Base-by-base conservation (phyloP, 1,284 basidiomycete species). In the Gymnopus androsaceus region DNA sequence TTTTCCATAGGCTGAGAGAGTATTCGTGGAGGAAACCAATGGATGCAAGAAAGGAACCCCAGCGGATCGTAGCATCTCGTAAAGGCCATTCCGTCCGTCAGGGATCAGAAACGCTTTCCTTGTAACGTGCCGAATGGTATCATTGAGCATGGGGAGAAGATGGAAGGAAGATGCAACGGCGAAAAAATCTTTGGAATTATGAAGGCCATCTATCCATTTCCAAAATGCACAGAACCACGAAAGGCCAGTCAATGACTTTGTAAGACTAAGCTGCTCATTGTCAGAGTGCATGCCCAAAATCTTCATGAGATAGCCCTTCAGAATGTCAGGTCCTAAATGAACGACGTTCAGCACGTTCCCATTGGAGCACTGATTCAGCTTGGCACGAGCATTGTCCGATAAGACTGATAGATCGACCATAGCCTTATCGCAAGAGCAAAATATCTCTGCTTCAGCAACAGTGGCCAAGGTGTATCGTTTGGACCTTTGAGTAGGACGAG, bases 111-210 rank as follows among this genome's bases (percentile, higher is more conserved):
- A 42, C 27, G 25, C 41, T n/a, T 36, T 42, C 14, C 25, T 67
- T 0, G 59, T 36, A 2, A 44, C 55, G 3, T 55, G 57, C n/a
- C 75, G 58, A n/a, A 67, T n/a, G n/a, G n/a, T 57, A 12, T 60
- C 61, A 23, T 69, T 55, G 4, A 45, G 31, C 0, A 40, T 17
- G 0, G 69, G 60, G 33, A 76, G 62, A 3, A 38, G 54, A 19
- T 61, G 51, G 1, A 75, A 61, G 3, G 64, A 45, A 11, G 76
- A 68, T 12, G 71, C 70, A 3, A 59, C 25, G 9, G 17, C 6
- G 28, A 4, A 61, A 58, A 25, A 75, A 70, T 37, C 55, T 48
- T n/a, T 62, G 59, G 55, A 75, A 74, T 8, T 74, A 55, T n/a
- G 0, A 59, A 60, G 28, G 55, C n/a, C n/a, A 63, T 54, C 74